Evolutionary conservation across 352 stramenopile species (phyloP).

Genomic region (Pilasporangium apinafurcum): DNA sequence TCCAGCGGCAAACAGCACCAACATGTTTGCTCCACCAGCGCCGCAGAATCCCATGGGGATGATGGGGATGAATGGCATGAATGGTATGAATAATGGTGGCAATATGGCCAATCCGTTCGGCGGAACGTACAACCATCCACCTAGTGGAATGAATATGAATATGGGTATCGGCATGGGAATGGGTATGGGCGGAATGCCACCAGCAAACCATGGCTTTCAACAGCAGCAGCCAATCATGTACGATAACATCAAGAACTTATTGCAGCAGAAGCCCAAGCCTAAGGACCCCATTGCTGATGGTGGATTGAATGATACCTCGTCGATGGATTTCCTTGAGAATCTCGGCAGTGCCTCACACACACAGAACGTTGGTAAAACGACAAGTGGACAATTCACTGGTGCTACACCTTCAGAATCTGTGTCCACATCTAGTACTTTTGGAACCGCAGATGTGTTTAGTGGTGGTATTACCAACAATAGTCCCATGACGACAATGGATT

Average conservation of each 20-base stretch:
- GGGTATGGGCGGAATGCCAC: conserved; percentile 17
- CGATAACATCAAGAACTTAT: conserved; percentile 80
- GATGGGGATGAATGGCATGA: not conserved
- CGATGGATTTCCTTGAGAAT: conserved; percentile 63
- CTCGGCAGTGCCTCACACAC: conserved; percentile 32
- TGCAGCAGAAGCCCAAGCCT: conserved; percentile 61
- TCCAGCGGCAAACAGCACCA: conserved; percentile 14
- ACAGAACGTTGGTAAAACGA: too few relatives aligned
- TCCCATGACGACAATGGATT: too few relatives aligned
- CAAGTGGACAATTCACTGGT: conserved; percentile 18
- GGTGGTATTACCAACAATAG: too few relatives aligned
- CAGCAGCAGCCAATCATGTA: conserved; percentile 58
- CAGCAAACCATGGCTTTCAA: conserved; percentile 9
- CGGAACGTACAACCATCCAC: not conserved
- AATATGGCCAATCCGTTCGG: not conserved
- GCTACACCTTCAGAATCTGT: conserved; percentile 10
- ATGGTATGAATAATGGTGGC: not conserved
- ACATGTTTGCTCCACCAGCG: not conserved
- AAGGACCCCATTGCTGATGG: too few relatives aligned
- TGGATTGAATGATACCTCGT: conserved; percentile 35
- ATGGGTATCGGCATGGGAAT: conserved; percentile 16
- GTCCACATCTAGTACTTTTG: not conserved
- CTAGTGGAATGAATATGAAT: conserved; percentile 11
- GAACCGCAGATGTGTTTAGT: conserved; percentile 18
- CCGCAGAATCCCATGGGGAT: conserved; percentile 8